phyloP scores from a whole-genome alignment of 2,329 filamentous ascomycete genomes.

The Trichoderma breve region DNA sequence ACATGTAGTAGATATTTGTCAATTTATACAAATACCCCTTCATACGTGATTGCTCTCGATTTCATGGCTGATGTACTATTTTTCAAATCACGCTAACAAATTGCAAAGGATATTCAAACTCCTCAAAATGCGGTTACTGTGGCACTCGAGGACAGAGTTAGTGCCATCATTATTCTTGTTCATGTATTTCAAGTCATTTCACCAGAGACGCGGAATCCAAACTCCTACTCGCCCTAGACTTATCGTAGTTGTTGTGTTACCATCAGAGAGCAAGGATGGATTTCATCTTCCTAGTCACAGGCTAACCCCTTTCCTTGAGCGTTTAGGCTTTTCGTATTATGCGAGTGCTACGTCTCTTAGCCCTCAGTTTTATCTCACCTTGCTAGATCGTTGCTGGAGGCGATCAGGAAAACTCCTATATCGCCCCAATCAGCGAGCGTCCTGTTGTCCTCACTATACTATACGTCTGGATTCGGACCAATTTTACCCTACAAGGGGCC shows the following conservation, averaged over 20 bases:
- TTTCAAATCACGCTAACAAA: not conserved
- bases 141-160: constrained; percentile 47
- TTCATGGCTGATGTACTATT: not conserved
- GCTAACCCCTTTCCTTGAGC: constrained; percentile 4
- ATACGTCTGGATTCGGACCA: constrained; percentile 66
- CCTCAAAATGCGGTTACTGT: constrained; percentile 54
- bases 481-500: constrained; percentile 67
- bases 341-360: constrained; percentile 59
- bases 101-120: constrained; percentile 49
- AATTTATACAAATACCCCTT: not conserved
- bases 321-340: constrained; percentile 70
- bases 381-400: constrained; percentile 76
- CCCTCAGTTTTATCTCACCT: constrained; percentile 65
- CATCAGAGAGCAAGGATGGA: no score
- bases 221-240: not conserved
- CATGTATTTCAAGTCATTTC: not conserved
- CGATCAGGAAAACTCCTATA: constrained; percentile 71
- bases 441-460: constrained; percentile 91
- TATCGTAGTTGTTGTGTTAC: not conserved
- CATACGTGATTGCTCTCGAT: not conserved
- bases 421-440: constrained; percentile 71
- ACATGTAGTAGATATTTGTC: not conserved
- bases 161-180: constrained; percentile 40
- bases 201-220: not conserved
- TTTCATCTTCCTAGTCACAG: not conserved